phyloP scores from a whole-genome alignment of 768 basidiomycete genomes.

The Xerocomus potaroensis region DNA sequence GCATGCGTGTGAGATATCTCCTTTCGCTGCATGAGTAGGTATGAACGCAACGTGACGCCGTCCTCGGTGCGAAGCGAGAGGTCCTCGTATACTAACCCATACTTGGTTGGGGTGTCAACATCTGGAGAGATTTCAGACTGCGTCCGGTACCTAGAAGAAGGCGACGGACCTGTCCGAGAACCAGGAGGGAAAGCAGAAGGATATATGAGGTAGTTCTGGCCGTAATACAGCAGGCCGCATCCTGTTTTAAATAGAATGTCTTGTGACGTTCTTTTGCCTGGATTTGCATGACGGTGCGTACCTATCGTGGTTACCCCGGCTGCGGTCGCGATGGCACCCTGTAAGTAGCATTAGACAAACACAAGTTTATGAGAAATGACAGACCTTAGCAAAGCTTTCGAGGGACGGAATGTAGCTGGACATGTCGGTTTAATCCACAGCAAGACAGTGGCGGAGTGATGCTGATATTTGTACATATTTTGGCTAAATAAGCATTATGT shows the following conservation, averaged over 20 bases:
- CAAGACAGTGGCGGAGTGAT: too few species aligned
- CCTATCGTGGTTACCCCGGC: slow-evolving; percentile 56
- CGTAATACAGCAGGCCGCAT: slow-evolving; percentile 74
- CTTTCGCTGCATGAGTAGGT: slow-evolving; percentile 65
- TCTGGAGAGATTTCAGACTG: slow-evolving; percentile 36
- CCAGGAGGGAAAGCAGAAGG: slow-evolving; percentile 80
- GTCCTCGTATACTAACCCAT: slow-evolving; percentile 71
- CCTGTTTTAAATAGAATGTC: slow-evolving; percentile 35
- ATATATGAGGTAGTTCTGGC: slow-evolving; percentile 88
- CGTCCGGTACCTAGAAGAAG: background rate
- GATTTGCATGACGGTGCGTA: slow-evolving; percentile 24
- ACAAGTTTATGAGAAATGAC: background rate
- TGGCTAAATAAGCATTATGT: too few species aligned
- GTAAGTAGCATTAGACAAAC: background rate
- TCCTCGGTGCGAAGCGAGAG: slow-evolving; percentile 72
- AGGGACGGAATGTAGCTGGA: slow-evolving; percentile 39
- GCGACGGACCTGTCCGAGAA: slow-evolving; percentile 63
- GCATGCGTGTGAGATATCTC: slow-evolving; percentile 37
- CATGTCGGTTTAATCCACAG: slow-evolving; percentile 31
- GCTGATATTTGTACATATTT: slow-evolving; percentile 21
- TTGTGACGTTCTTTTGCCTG: background rate
- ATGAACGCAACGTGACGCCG: slow-evolving; percentile 66
- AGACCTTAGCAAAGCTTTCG: slow-evolving; percentile 43
- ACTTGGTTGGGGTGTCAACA: slow-evolving; percentile 67
- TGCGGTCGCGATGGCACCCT: slow-evolving; percentile 55